These are phyloP conservation scores for Boletus coffeatus DNA, from an alignment of 1,284 basidiomycete species.

Conservation along the genomic window DNA sequence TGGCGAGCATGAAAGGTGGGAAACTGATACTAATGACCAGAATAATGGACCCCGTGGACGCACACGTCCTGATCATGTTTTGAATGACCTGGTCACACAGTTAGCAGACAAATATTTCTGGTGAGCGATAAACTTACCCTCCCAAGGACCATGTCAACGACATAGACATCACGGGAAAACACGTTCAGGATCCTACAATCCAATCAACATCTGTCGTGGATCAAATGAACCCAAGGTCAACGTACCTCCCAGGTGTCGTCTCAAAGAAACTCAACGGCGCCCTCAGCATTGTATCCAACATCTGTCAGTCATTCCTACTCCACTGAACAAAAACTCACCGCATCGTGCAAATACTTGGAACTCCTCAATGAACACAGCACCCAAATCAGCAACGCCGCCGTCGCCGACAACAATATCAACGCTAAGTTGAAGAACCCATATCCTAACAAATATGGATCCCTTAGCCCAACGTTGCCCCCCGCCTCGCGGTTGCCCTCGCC, in stretches of 20 bases:
- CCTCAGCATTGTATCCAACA: slow-evolving; percentile 73
- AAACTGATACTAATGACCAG: slow-evolving; percentile 77
- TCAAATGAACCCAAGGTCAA: background rate
- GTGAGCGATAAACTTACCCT: slow-evolving; percentile 36
- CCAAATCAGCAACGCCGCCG: slow-evolving; percentile 64
- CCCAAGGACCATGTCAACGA: slow-evolving; percentile 80
- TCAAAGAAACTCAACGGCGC: slow-evolving; percentile 89
- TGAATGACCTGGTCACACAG: slow-evolving; percentile 49
- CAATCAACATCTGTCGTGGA: background rate
- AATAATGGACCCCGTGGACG: slow-evolving; percentile 66
- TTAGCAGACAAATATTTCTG: background rate
- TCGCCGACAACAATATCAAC: slow-evolving; percentile 47
- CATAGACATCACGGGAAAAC: slow-evolving; percentile 91
- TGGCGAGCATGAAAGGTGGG: slow-evolving; percentile 75
- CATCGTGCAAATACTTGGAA: slow-evolving; percentile 73
- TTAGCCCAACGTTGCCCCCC: slow-evolving; percentile 54
- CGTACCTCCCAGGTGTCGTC: slow-evolving; percentile 72
- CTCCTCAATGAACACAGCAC: slow-evolving; percentile 77
- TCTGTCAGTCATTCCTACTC: slow-evolving; percentile 36
- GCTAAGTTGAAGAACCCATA: slow-evolving; percentile 60
- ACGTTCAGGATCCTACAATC: slow-evolving; percentile 68
- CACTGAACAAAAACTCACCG: slow-evolving; percentile 36
- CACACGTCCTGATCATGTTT: slow-evolving; percentile 57
- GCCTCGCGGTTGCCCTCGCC: slow-evolving; percentile 66
- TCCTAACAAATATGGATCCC: slow-evolving; percentile 47